Percentiles rank a stretch among this genome's conserved stretches.
These are phyloP conservation scores for Xenoacremonium recifei DNA, from an alignment of 2,329 filamentous ascomycete species.

Conservation along the genomic window DNA sequence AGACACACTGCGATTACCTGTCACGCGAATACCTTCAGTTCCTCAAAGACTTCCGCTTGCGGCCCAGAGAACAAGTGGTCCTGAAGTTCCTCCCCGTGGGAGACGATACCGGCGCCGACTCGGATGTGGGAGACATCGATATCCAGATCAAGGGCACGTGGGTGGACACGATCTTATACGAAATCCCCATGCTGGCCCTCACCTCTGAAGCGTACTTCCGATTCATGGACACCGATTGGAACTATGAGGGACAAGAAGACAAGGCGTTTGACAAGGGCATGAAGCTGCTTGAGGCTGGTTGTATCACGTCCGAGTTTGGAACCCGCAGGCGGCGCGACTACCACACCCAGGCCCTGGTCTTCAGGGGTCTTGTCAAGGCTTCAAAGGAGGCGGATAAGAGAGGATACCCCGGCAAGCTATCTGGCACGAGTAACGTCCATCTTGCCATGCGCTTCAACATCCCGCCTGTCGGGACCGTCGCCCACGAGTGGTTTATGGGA, in stretches of 20 bases:
- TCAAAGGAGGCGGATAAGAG: conserved; percentile 66
- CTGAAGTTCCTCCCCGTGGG: conserved; percentile 61
- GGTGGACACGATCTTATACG: conserved; percentile 96
- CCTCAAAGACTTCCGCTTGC: conserved; percentile 77
- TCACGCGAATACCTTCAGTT: conserved; percentile 75
- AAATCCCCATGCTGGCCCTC: conserved; percentile 89
- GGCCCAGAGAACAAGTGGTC: conserved; percentile 75
- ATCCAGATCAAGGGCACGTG: conserved; percentile 79
- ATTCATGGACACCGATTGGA: conserved; percentile 93
- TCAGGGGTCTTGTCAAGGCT: conserved; percentile 80
- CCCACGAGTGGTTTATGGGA: conserved; percentile 99
- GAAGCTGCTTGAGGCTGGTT: conserved; percentile 75
- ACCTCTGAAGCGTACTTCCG: conserved; percentile 97
- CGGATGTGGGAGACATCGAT: conserved; percentile 70
- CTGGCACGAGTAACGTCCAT: conserved; percentile 94
- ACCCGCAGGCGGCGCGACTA: conserved; percentile 88
- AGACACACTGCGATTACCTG: conserved; percentile 78
- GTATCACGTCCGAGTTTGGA: conserved; percentile 91
- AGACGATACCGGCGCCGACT: conserved; percentile 59
- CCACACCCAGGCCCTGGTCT: conserved; percentile 89
- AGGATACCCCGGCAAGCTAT: conserved; percentile 69
- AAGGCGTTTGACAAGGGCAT: conserved; percentile 80
- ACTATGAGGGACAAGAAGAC: conserved; percentile 80
- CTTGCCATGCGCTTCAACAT: conserved; percentile 91
- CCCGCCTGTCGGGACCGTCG: conserved; percentile 79